Evolutionary conservation across 805 yeast species (phyloP).

Genomic region (Debaryomyces hansenii): DNA sequence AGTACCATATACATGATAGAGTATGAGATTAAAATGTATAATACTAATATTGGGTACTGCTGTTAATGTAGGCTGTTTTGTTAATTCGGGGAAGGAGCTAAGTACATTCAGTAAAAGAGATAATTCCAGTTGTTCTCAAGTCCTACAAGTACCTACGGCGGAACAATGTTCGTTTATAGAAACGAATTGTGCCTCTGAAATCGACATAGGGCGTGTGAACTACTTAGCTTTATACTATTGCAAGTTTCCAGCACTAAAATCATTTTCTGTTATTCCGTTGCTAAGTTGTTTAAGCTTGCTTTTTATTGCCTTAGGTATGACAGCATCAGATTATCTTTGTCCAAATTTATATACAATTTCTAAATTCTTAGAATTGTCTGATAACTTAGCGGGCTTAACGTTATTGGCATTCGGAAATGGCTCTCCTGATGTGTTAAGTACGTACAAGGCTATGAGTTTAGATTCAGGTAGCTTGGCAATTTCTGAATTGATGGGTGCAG

Average conservation of each 20-base stretch:
- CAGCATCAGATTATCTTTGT: slow-evolving; percentile 81
- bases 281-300: slow-evolving; percentile 34
- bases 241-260: slow-evolving; percentile 6
- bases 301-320: slow-evolving; percentile 66
- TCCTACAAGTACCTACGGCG: slow-evolving; percentile 5
- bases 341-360: slow-evolving; percentile 76
- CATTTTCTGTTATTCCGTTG: slow-evolving; percentile 16
- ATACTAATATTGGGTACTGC: background rate
- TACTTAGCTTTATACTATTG: slow-evolving; percentile 39
- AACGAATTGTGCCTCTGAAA: slow-evolving; percentile 28
- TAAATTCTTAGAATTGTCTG: slow-evolving; percentile 59
- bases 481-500: slow-evolving; percentile 91
- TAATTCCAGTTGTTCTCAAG: slow-evolving; percentile 6
- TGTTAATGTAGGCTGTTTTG: background rate
- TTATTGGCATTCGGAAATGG: slow-evolving; percentile 90
- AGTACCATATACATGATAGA: background rate
- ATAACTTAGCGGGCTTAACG: slow-evolving; percentile 82
- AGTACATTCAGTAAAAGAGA: background rate
- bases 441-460: slow-evolving; percentile 75
- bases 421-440: slow-evolving; percentile 83
- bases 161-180: slow-evolving; percentile 41
- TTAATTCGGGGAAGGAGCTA: background rate
- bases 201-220: slow-evolving; percentile 34
- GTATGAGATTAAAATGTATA: background rate
- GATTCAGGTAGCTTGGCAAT: slow-evolving; percentile 78